Percentiles rank a stretch among this genome's conserved stretches.
phyloP scores from a whole-genome alignment of 2,329 filamentous ascomycete species.

The Fusarium clavum region DNA sequence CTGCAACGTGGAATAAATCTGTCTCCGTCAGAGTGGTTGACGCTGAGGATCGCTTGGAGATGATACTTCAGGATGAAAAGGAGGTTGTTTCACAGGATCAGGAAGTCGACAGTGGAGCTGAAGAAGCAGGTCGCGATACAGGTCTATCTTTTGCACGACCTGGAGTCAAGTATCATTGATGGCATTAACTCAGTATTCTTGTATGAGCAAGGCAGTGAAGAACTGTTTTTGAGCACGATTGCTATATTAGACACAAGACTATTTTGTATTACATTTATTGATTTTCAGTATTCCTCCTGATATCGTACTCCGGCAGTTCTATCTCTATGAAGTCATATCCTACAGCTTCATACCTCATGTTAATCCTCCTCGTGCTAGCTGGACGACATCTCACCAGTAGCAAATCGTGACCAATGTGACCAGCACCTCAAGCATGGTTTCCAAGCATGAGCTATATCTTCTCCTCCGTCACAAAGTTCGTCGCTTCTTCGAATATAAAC shows the following conservation, averaged over 20 bases:
- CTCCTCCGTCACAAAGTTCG: constrained; percentile 12
- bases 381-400: constrained; percentile 2
- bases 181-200: background rate
- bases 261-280: constrained; percentile 26
- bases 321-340: constrained; percentile 44
- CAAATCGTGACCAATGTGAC: constrained; percentile 1
- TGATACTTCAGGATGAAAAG: background rate
- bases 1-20: background rate
- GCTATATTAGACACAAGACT: background rate
- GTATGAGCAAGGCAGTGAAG: background rate
- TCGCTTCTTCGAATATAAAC: constrained; percentile 39
- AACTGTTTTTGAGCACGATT: background rate
- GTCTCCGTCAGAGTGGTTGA: background rate
- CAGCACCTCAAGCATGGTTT: constrained; percentile 9
- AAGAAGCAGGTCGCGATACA: background rate
- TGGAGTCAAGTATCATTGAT: background rate
- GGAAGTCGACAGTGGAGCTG: background rate
- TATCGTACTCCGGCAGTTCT: constrained; percentile 23
- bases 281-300: constrained; percentile 1
- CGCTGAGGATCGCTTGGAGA: background rate
- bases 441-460: constrained; percentile 1
- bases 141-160: background rate
- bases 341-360: constrained; percentile 36
- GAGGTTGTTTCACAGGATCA: background rate
- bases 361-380: constrained; percentile 9